These are phyloP conservation scores for Aspergillus hiratsukae DNA, from an alignment of 2,329 filamentous ascomycete genomes.

Conservation along the genomic window DNA sequence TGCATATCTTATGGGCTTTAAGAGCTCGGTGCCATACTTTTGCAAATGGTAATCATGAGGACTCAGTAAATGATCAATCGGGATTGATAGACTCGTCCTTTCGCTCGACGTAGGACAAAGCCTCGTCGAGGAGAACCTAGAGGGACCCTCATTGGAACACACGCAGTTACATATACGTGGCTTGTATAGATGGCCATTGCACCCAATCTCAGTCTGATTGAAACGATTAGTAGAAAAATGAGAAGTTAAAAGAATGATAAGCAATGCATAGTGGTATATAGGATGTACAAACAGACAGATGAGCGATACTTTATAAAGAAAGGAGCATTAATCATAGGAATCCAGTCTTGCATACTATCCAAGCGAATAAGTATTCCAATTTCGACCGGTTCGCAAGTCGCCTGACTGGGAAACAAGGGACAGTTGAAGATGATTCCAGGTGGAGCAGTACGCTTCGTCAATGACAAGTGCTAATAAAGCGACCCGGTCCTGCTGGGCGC, in stretches of 20 bases:
- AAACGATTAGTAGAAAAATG: background rate
- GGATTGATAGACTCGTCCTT: background rate
- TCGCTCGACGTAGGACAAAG: background rate
- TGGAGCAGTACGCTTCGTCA: background rate
- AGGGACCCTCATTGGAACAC: background rate
- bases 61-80: background rate
- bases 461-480: background rate
- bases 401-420: background rate
- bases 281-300: background rate
- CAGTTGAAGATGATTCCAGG: background rate
- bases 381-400: background rate
- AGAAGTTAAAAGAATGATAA: background rate
- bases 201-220: background rate
- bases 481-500: background rate
- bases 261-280: background rate
- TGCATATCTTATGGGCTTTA: background rate
- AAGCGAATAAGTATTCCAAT: background rate
- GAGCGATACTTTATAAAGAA: background rate
- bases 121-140: background rate
- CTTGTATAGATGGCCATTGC: background rate
- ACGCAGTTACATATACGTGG: background rate
- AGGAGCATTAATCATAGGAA: background rate
- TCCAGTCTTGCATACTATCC: background rate
- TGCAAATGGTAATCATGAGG: background rate
- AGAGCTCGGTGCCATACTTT: background rate